Percentiles rank a stretch among this genome's conserved stretches.
Conservation (phyloP, 306 rosid species). For the Prinsepia uniflora region DNA sequence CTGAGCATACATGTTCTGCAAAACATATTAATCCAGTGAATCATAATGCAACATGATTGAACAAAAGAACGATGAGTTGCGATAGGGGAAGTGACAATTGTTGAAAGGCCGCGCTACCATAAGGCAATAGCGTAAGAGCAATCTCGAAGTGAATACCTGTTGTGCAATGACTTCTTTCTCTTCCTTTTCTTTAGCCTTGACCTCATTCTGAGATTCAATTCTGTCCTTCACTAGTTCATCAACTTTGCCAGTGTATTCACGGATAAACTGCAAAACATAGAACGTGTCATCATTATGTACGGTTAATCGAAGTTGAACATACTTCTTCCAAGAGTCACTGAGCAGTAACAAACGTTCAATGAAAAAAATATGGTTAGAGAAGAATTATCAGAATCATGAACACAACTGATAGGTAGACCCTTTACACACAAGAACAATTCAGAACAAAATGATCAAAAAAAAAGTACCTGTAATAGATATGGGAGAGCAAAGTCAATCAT, state of each 20-base stretch:
- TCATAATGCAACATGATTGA: neutral
- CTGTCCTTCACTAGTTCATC: constrained; percentile 89
- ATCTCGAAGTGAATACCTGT: constrained; percentile 53
- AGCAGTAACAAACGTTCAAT: too few species aligned
- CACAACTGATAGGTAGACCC: neutral
- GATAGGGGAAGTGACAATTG: neutral
- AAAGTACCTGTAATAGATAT: constrained; percentile 75
- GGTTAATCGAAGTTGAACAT: neutral
- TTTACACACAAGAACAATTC: neutral
- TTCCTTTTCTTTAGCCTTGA: constrained; percentile 74
- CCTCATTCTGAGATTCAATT: constrained; percentile 72
- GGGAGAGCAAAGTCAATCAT: constrained; percentile 96
- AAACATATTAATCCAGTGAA: constrained; percentile 12
- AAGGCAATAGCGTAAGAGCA: neutral
- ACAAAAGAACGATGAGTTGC: neutral
- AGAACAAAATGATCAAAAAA: constrained; percentile 1
- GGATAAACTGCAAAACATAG: constrained; percentile 63
- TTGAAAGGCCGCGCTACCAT: neutral
- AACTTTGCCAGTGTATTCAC: constrained; percentile 93
- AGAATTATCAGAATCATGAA: neutral
- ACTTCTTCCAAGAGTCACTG: neutral
- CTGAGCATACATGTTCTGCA: constrained; percentile 99
- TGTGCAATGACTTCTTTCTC: constrained; percentile 89
- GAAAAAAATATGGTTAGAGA: too few species aligned
- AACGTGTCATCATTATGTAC: neutral